A percentile compares a stretch with the other conserved stretches of the same genome.
Conservation (phyloP, 2,329 filamentous ascomycete genomes). For the Aspergillus fumigatiaffinis region DNA sequence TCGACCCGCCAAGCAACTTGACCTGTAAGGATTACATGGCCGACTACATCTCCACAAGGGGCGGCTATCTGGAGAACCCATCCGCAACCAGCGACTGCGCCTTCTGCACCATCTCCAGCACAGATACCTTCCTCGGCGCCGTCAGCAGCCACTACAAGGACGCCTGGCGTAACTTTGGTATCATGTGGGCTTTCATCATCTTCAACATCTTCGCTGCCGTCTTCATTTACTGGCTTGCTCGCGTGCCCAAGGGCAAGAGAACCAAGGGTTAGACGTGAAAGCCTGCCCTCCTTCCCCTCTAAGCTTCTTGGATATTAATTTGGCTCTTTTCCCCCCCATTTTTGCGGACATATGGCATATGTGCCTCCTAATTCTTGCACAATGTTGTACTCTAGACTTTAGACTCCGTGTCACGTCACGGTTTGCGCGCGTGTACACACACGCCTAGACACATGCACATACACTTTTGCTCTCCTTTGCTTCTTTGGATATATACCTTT, state of each 20-base stretch:
- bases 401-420: neutral
- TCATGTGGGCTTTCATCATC: conserved; percentile 63
- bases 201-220: conserved; percentile 62
- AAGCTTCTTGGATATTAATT: neutral
- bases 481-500: neutral
- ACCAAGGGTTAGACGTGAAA: conserved; percentile 10
- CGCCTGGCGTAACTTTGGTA: conserved; percentile 66
- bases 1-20: conserved; percentile 52
- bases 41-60: conserved; percentile 32
- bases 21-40: conserved; percentile 56
- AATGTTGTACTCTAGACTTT: neutral
- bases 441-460: neutral
- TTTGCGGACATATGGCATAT: neutral
- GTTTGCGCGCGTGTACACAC: neutral
- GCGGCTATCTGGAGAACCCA: conserved; percentile 44
- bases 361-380: conserved; percentile 1
- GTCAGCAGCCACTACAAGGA: conserved; percentile 44
- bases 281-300: neutral
- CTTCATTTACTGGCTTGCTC: conserved; percentile 59
- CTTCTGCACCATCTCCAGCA: conserved; percentile 46
- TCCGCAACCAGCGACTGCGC: conserved; percentile 44
- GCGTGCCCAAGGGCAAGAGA: conserved; percentile 47
- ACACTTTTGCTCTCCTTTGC: neutral
- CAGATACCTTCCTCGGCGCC: conserved; percentile 46
- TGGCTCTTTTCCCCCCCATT: neutral